Conservation (phyloP, 2,329 filamentous ascomycete genomes). For the Aspergillus sp. region DNA sequence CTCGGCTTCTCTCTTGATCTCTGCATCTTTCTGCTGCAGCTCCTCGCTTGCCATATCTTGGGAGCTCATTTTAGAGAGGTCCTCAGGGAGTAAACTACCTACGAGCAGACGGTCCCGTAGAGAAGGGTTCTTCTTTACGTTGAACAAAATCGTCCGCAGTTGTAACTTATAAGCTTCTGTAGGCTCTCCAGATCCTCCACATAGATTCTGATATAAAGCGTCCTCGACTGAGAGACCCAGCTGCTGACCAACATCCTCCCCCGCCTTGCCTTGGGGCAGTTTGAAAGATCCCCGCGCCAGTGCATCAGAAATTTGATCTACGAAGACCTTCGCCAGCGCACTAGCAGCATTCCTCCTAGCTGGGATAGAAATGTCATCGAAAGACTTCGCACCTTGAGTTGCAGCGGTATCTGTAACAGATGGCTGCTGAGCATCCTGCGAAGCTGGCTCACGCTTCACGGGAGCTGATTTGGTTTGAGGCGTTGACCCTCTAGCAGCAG, state of each 20-base stretch:
- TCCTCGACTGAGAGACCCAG: constrained; percentile 80
- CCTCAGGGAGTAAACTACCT: constrained; percentile 68
- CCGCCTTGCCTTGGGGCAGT: constrained; percentile 63
- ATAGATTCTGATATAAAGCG: constrained; percentile 56
- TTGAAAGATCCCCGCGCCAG: constrained; percentile 65
- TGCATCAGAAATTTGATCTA: constrained; percentile 63
- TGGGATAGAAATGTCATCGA: constrained; percentile 59
- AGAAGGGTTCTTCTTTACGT: constrained; percentile 83
- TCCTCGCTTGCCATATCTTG: constrained; percentile 93
- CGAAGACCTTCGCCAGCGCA: constrained; percentile 68
- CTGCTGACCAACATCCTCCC: constrained; percentile 65
- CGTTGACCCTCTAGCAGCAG: constrained; percentile 22
- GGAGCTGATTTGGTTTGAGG: constrained; percentile 27
- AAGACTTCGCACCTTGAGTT: constrained; percentile 32
- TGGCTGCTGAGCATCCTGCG: constrained; percentile 27
- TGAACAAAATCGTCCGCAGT: constrained; percentile 75
- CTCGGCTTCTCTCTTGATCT: constrained; percentile 58
- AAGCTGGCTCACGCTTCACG: constrained; percentile 33
- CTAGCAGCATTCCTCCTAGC: constrained; percentile 68
- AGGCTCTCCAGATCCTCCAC: constrained; percentile 51
- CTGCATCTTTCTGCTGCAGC: constrained; percentile 64
- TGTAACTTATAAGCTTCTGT: constrained; percentile 60
- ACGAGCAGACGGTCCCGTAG: constrained; percentile 74
- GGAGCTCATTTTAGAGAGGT: constrained; percentile 81
- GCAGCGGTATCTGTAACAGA: constrained; percentile 33